A percentile compares a stretch with the other conserved stretches of the same genome.
Conservation (phyloP, 176 grass and related monocot genomes). For the Eremochloa ophiuroides region DNA sequence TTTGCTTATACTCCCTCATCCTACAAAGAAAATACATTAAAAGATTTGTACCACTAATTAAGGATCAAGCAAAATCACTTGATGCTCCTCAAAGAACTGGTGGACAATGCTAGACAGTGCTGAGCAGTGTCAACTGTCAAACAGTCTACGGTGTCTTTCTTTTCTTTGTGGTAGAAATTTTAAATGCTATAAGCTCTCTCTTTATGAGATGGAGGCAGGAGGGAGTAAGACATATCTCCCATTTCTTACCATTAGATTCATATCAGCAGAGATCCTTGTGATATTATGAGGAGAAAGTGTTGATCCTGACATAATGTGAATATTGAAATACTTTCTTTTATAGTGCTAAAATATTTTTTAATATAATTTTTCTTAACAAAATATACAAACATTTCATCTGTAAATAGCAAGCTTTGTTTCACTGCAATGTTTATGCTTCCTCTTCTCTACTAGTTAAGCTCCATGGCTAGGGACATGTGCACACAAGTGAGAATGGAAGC, state of each 20-base stretch:
- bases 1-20: background rate
- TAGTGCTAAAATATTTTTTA: background rate
- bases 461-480: slow-evolving; percentile 82
- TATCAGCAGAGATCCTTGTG: background rate
- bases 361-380: background rate
- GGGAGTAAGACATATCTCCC: background rate
- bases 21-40: background rate
- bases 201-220: background rate
- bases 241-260: background rate
- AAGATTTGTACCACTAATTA: background rate
- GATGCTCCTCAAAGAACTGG: background rate
- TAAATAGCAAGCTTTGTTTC: slow-evolving; percentile 6
- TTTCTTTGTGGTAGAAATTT: background rate
- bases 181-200: background rate
- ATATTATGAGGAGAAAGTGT: background rate
- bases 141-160: background rate
- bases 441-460: slow-evolving; percentile 68
- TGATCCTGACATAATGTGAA: background rate
- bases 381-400: background rate
- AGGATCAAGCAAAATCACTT: background rate
- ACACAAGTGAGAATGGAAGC: slow-evolving; percentile 75
- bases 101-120: background rate
- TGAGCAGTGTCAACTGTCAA: background rate
- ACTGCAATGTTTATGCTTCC: slow-evolving; percentile 12
- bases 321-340: background rate